These are phyloP conservation scores for Thielaviopsis populi DNA, from an alignment of 2,329 filamentous ascomycete genomes.

Conservation along the genomic window DNA sequence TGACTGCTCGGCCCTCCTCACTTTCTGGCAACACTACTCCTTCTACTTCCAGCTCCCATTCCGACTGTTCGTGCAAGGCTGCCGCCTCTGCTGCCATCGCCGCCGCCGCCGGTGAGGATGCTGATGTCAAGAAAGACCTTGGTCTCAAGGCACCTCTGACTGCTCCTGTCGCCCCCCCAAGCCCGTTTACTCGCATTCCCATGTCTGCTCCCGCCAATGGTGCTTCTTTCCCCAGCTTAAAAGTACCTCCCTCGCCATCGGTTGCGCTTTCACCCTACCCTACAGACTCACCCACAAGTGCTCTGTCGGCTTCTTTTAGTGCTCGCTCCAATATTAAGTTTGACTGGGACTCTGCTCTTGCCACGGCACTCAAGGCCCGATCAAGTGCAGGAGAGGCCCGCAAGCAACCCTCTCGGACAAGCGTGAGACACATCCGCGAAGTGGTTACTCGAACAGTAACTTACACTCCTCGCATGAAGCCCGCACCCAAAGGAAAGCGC, in stretches of 20 bases:
- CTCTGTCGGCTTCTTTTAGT: constrained; percentile 57
- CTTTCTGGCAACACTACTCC: constrained; percentile 34
- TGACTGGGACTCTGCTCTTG: constrained; percentile 59
- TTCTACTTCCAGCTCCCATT: constrained; percentile 33
- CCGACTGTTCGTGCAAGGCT: constrained; percentile 41
- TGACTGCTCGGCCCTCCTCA: constrained; percentile 36
- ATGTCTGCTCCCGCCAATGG: constrained; percentile 47
- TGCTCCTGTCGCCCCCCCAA: constrained; percentile 28
- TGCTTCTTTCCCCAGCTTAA: constrained; percentile 50
- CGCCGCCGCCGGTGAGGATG: constrained; percentile 18
- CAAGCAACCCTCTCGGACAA: constrained; percentile 40
- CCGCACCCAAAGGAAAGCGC: constrained; percentile 83
- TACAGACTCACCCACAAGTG: constrained; percentile 54
- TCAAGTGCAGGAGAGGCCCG: constrained; percentile 39
- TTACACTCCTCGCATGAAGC: constrained; percentile 74
- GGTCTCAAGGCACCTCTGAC: constrained; percentile 23
- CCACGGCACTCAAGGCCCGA: constrained; percentile 30
- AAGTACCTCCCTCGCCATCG: constrained; percentile 61
- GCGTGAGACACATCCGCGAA: constrained; percentile 60
- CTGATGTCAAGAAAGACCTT: constrained; percentile 23
- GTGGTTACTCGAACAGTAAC: constrained; percentile 91
- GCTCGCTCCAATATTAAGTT: constrained; percentile 54
- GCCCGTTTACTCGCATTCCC: constrained; percentile 40
- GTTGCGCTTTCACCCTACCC: constrained; percentile 36
- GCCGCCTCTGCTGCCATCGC: constrained; percentile 25